Conservation (phyloP, 306 rosid genomes). For the Morella rubra region DNA sequence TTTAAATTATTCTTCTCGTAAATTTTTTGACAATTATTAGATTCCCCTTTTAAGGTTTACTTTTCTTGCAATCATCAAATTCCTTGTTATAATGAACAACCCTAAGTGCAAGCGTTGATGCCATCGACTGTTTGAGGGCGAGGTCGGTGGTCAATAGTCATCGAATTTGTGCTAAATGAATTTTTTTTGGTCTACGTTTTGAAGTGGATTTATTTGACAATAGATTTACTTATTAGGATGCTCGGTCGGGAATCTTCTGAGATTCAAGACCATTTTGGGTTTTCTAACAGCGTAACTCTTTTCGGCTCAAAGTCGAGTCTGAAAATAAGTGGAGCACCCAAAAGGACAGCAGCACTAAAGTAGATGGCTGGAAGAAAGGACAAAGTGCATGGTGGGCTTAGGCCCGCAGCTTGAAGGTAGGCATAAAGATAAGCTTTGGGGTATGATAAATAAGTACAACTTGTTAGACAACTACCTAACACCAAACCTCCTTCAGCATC, state of each 20-base stretch:
- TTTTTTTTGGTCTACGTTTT: not conserved
- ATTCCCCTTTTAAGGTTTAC: conserved; percentile 24
- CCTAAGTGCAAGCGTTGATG: not conserved
- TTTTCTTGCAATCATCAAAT: conserved; percentile 21
- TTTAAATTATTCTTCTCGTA: not conserved
- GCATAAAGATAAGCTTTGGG: not conserved
- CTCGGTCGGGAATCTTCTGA: not conserved
- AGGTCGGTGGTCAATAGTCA: not conserved
- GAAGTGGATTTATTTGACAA: not conserved
- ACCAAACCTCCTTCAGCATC: not conserved
- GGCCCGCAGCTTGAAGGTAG: not conserved
- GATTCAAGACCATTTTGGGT: no score
- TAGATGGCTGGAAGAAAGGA: not conserved
- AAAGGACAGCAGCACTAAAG: not conserved
- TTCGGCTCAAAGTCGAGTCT: no score
- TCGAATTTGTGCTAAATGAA: not conserved
- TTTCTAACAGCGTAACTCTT: no score
- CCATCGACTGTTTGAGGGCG: no score
- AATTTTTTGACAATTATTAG: conserved; percentile 15
- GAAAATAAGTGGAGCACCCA: not conserved
- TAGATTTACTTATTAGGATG: not conserved
- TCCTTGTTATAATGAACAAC: not conserved
- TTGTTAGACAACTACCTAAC: not conserved
- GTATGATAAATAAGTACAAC: not conserved
- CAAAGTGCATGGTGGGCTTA: not conserved